Percentiles rank a stretch among this genome's conserved stretches.
Evolutionary conservation across 108 stramenopile species (phyloP).

Genomic region (Nitzschia sp.): DNA sequence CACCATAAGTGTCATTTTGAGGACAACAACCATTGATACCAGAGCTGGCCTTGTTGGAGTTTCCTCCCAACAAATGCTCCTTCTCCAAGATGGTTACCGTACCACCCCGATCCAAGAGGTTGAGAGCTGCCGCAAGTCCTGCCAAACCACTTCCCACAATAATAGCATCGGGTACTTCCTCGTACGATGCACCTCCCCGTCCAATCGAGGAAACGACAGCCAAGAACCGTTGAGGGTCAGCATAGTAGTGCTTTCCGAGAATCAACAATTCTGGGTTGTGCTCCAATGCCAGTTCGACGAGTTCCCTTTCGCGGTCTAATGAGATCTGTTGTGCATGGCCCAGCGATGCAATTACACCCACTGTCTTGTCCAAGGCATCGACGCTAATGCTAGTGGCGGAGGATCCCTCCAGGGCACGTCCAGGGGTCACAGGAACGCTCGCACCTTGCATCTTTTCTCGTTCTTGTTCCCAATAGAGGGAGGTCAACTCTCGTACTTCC

Average conservation of each 20-base stretch:
- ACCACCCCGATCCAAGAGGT: constrained; percentile 85
- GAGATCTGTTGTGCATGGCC: constrained; percentile 57
- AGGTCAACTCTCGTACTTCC: constrained; percentile 75
- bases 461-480: constrained; percentile 69
- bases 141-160: constrained; percentile 90
- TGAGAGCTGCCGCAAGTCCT: constrained; percentile 81
- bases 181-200: background rate
- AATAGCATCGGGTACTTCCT: constrained; percentile 76
- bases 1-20: constrained; percentile 56
- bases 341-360: constrained; percentile 64
- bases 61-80: constrained; percentile 85
- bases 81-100: constrained; percentile 85
- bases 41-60: constrained; percentile 91
- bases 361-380: constrained; percentile 64
- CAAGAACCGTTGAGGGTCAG: constrained; percentile 60
- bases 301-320: constrained; percentile 58
- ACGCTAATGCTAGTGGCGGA: constrained; percentile 28
- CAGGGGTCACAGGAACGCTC: constrained; percentile 3
- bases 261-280: constrained; percentile 72
- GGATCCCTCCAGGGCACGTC: background rate
- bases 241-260: constrained; percentile 71
- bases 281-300: constrained; percentile 61
- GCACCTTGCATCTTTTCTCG: constrained; percentile 21
- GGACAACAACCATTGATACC: constrained; percentile 91
- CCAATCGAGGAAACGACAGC: constrained; percentile 51